Evolutionary conservation across 768 basidiomycete species (phyloP).

Genomic region (Hypholoma sublateritium): DNA sequence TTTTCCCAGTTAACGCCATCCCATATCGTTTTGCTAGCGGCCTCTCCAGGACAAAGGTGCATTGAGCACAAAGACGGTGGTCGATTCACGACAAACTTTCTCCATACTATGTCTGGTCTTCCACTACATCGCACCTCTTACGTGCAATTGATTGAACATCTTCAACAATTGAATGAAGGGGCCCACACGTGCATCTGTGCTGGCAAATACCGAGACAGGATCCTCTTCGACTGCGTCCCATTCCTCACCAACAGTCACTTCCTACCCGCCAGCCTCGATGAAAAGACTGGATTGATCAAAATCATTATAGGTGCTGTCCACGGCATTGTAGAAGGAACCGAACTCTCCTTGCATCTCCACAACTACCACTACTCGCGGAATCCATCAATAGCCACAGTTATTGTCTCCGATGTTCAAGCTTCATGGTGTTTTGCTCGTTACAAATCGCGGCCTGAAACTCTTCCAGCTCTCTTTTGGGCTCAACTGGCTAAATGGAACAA

Average conservation of each 20-base stretch:
- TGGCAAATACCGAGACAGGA: conserved; percentile 47
- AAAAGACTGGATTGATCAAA: conserved; percentile 37
- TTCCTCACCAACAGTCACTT: conserved; percentile 51
- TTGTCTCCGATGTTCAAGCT: conserved; percentile 52
- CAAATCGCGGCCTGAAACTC: conserved; percentile 29
- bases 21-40: conserved; percentile 60
- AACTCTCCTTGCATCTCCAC: conserved; percentile 61
- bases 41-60: conserved; percentile 52
- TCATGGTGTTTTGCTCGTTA: conserved; percentile 57
- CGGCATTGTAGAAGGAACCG: conserved; percentile 62
- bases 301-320: conserved; percentile 61
- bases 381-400: conserved; percentile 47
- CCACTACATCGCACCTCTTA: conserved; percentile 58
- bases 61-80: conserved; percentile 64
- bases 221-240: conserved; percentile 56
- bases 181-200: conserved; percentile 51
- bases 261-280: conserved; percentile 41
- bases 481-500: conserved; percentile 51
- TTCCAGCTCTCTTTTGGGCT: conserved; percentile 52
- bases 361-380: conserved; percentile 61
- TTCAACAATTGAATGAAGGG: conserved; percentile 37
- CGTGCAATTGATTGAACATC: conserved; percentile 41
- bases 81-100: conserved; percentile 55
- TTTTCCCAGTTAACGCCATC: conserved; percentile 44
- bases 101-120: conserved; percentile 42